These are phyloP conservation scores for Trametes elegans DNA, from an alignment of 768 basidiomycete species.

Conservation along the genomic window DNA sequence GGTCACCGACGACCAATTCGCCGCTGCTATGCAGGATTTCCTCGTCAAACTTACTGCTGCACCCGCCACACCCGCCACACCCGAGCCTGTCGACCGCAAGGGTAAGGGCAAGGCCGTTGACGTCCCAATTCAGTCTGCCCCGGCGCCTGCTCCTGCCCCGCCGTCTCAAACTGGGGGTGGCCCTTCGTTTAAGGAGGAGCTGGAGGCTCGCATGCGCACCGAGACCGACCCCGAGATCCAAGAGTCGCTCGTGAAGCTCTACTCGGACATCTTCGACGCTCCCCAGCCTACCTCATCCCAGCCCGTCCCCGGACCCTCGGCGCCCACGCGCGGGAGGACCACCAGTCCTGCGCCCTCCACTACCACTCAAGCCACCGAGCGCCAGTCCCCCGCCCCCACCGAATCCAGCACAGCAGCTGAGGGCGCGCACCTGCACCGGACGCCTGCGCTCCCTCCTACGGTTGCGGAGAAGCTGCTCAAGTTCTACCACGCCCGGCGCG, in stretches of 20 bases:
- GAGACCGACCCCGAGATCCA: slow-evolving; percentile 19
- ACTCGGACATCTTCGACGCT: slow-evolving; percentile 17
- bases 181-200: slow-evolving; percentile 16
- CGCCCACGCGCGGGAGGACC: background rate
- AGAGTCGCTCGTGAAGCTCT: slow-evolving; percentile 13
- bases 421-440: slow-evolving; percentile 18
- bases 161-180: background rate
- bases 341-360: background rate
- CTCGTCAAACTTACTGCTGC: background rate
- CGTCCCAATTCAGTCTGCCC: background rate
- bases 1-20: background rate
- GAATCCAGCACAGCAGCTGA: background rate
- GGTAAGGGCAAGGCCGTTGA: slow-evolving; percentile 26
- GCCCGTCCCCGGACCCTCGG: slow-evolving; percentile 6
- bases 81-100: slow-evolving; percentile 11
- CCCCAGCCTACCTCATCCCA: background rate
- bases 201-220: slow-evolving; percentile 14
- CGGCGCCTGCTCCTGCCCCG: background rate
- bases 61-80: background rate
- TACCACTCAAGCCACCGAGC: background rate
- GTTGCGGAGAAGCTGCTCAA: slow-evolving; percentile 24
- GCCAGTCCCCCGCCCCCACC: background rate
- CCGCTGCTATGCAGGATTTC: background rate
- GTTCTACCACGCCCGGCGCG: slow-evolving; percentile 33
- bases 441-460: slow-evolving; percentile 19